Base-by-base conservation (phyloP, 768 basidiomycete genomes). In the Tulasnella sp. region DNA sequence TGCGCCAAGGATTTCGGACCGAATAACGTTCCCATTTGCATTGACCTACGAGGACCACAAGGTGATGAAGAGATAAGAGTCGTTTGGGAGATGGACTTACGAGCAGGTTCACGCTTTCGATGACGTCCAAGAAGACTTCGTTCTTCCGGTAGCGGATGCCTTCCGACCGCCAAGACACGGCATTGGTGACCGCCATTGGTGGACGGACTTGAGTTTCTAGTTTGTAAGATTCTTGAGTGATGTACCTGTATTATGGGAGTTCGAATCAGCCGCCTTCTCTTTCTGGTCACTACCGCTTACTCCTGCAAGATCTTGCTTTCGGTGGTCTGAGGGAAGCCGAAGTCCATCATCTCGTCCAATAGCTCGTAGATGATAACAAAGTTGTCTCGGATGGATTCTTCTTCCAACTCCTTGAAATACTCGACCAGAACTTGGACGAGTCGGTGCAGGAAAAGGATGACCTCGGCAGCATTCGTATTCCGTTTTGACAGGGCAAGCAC, bases 321-420 rank as follows among this genome's bases (percentile, higher is more conserved):
- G 21, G 98, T 99, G 58, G 97, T 99, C 85, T 99, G 98, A 0
- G 98, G 97, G 84, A 93, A 98, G 10, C 98, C 98, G 86, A 98
- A 99, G 87, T 99, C 98, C 96, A 99, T 98, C 95, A 99, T 98
- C 88, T 99, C 98, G 83, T 99, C 97, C 88, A 99, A 90, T 77
- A 99, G 90, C 85, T 99, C 97, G 85, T 98, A 99, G 75, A 99
- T 98, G 84, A 99, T 98, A 56, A 99, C 98, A 84, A 99, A 99
- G 84, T 99, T 99, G 86, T 99, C 98, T 10, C 98, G 89, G 84
- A 99, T 99, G 73, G 95, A 97, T 87, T 99, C 98, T 84, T 99
- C 98, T 85, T 99, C 98, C 52, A 99, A 92, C 85, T 99, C 98
- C 85, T 99, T 99, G 89, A 99, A 99, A 88, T 99, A 99, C 84